These are phyloP conservation scores for Parastagonospora avenae DNA, from an alignment of 2,329 filamentous ascomycete species.

Conservation along the genomic window DNA sequence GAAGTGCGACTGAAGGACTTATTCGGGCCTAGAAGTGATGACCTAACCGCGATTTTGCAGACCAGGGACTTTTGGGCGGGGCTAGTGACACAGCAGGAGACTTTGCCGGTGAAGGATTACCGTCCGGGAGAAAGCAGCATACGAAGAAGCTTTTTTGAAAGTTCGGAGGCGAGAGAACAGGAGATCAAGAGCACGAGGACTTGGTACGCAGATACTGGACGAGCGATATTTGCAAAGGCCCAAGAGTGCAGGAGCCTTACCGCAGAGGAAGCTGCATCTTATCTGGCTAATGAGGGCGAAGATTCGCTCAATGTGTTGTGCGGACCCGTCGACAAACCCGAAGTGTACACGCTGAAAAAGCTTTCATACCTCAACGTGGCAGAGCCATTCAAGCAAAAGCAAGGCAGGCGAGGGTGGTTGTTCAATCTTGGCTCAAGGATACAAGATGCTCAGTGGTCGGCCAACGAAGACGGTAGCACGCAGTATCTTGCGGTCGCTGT, in stretches of 20 bases:
- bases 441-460: constrained; percentile 55
- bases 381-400: constrained; percentile 38
- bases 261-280: constrained; percentile 46
- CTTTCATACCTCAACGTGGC: constrained; percentile 53
- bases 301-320: constrained; percentile 53
- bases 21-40: constrained; percentile 58
- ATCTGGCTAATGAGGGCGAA: constrained; percentile 47
- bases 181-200: constrained; percentile 57
- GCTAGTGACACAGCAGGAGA: constrained; percentile 44
- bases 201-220: constrained; percentile 58
- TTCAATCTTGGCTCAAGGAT: constrained; percentile 61
- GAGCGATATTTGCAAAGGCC: constrained; percentile 47
- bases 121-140: constrained; percentile 37
- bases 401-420: constrained; percentile 55
- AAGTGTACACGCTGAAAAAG: constrained; percentile 49
- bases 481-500: constrained; percentile 63
- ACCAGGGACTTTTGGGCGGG: constrained; percentile 58
- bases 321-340: constrained; percentile 55
- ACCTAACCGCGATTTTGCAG: constrained; percentile 54
- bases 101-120: constrained; percentile 51
- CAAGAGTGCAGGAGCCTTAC: constrained; percentile 49
- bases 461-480: constrained; percentile 47
- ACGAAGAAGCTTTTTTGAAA: constrained; percentile 51
- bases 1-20: constrained; percentile 53
- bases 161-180: constrained; percentile 46